Evolutionary conservation across 169 alveolate genomes (phyloP), one percentile per base, ranked within the genome.

Genomic region (Toxoplasma gondii): DNA sequence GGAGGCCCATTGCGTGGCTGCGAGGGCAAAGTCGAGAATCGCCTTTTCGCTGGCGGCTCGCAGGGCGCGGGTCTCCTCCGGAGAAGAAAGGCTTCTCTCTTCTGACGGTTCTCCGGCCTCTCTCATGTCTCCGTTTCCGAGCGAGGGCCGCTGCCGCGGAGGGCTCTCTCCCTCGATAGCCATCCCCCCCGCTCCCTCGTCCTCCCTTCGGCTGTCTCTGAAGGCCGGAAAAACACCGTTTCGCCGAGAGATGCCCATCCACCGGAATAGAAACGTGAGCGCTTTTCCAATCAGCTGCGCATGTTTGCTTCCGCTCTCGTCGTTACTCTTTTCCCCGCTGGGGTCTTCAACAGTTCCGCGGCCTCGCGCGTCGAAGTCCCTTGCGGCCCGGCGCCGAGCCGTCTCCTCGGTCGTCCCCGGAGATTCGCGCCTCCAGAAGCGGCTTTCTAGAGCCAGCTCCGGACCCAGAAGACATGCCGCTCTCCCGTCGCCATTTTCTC

Each of bases 1-100:
- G n/a, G 69, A 1, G 10, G 90, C 90, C 90, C 90, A 82, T 5
- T 43, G n/a, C 39, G 90, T 82, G 54, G 67, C 67, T 0, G 53
- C 90, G 69, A 43, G 41, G 4, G 90, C 90, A 17, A 82, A 82
- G 41, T 17, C 38, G 41, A n/a, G 44, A 78, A n/a, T 36, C 39
- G 86, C 86, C 9, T 78, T 16, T 4, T 64, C 74, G 34, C 24
- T 16, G n/a, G 29, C 7, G 29, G 74, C 86, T 9, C 45, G 39
- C 86, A 78, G 86, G 10, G 27, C n/a, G 2, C n/a, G 49, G 9
- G 27, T 78, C 44, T 78, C 86, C 24, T 78, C 43, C 45, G 16
- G 86, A n/a, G 86, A 17, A 16, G 74, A 27, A 49, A 49, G 58
- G 22, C 12, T 49, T 12, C 58, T 49, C 22, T 12, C 58, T 49